Evolutionary conservation across 345 rosid species (phyloP), one percentile per base, ranked within the genome.

Genomic region (Xanthoceras sorbifolium): DNA sequence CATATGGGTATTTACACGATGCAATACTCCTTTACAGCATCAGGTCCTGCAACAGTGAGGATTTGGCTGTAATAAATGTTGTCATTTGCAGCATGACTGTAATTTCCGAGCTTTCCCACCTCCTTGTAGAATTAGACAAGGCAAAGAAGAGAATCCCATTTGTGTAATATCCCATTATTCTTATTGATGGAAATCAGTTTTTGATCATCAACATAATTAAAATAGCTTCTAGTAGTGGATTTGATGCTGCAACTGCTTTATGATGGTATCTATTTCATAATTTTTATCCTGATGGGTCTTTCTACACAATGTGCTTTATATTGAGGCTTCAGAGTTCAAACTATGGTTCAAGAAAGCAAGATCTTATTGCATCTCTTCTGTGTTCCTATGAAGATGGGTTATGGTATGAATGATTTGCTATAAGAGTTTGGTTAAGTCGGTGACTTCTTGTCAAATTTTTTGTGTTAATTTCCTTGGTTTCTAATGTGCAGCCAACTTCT

Each of bases 311-410:
- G 50, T 75, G 60, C 20, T 83, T 42, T 69, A 40, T 69, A 23
- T 79, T 73, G 85, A 81, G 70, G 73, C 31, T 78, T 80, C 87
- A 91, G 96, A 83, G 78, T 63, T 79, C 80, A 76, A 74, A 75
- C 46, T 78, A 78, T 22, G 83, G 89, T 77, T 79, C 86, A 81
- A 90, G 91, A 84, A 95, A 95, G 86, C 82, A 82, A 76, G 89
- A 92, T 80, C 85, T 93, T 65, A 79, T 92, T 57, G 79, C 82
- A 70, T 84, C 86, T 79, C 83, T 93, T 81, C 84, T 85, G 29
- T 86, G 87, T 71, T 84, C 61, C 65, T 90, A 84, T 79, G 79
- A 81, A 63, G 91, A 84, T 77, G 90, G 89, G 75, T 71, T 74
- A 36, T 82, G 97, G 97, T 90, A 82, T 6, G 50, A 65, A 75